Evolutionary conservation across 331 rosid species (phyloP).

Genomic region (Malus hybrid): DNA sequence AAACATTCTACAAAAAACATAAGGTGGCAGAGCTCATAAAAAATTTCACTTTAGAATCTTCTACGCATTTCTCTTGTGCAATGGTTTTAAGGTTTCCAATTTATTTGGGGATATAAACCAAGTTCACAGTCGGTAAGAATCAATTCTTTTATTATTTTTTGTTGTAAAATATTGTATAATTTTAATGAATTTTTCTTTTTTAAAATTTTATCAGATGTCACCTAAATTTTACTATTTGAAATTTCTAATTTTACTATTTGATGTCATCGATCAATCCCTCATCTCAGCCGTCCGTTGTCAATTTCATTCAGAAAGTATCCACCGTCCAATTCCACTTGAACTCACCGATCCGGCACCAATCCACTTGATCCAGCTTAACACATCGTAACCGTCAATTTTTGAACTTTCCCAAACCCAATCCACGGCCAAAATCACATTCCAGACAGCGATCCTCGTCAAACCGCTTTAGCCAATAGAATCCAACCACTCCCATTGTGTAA

Average conservation of each 20-base stretch:
- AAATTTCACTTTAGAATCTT: too few relatives aligned
- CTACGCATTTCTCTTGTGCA: too few relatives aligned
- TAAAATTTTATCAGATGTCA: too few relatives aligned
- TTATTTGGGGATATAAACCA: too few relatives aligned
- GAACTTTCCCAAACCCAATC: neutral
- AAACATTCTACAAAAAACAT: too few relatives aligned
- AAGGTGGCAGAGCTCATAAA: accelerated
- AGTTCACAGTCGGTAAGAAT: too few relatives aligned
- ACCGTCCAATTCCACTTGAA: neutral
- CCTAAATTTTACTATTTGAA: too few relatives aligned
- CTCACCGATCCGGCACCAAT: neutral
- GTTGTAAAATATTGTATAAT: too few relatives aligned
- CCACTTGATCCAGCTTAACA: neutral
- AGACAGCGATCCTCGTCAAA: neutral
- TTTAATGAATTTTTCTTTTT: too few relatives aligned
- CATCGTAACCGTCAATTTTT: neutral
- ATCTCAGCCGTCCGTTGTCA: neutral
- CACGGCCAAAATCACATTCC: neutral
- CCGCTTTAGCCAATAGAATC: neutral
- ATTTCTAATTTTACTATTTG: neutral
- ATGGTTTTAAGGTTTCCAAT: too few relatives aligned
- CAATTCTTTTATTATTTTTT: too few relatives aligned
- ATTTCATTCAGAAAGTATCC: neutral
- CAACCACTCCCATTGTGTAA: neutral
- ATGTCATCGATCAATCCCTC: neutral